Base-by-base conservation (phyloP, 2,329 filamentous ascomycete species). In the Mycosphaerelloides madeirae region DNA sequence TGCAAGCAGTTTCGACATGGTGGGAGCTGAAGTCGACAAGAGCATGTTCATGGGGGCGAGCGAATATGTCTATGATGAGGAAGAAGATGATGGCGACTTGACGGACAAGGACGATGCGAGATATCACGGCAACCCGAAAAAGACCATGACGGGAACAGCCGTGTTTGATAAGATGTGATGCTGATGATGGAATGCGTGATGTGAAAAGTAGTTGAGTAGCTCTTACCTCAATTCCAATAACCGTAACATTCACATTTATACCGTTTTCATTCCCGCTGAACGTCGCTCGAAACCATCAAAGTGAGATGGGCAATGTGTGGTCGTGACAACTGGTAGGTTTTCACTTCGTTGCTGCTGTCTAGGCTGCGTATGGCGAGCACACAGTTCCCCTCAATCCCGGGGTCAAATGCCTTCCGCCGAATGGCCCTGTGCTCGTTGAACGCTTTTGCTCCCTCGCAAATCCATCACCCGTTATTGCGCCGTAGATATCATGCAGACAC, bases 1-100 rank as follows among this genome's bases (percentile, higher is more conserved):
- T 25, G 61, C 44, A 55, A 68, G 57, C 28, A 72, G 68, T 49
- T 74, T 72, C 37, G 70, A 73, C 49, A 54, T 71, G 50, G 65
- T 74, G 65, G 67, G 66, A 3, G 65, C 69, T 0, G 71, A 73
- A 53, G 68, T 67, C 0, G 69, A 72, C 38, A 56, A 51, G 48
- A 62, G 58, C 29, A 52, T 46, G 8, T 29, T 62, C 12, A 55
- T 52, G 35, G 48, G 49, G 28, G 54, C 48, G 14, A 44, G 38
- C 29, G 52, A 53, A 25, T 48, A 38, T 36, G 51, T 53, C 36
- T 55, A 55, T 14, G 51, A 58, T 39, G 56, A 58, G 37, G 48
- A 54, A 9, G 22, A 25, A 6, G 22, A 25, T 25, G 22, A 5
- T 25, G 22, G 22, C 9, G 42, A 56, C 34, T 49, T 56, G 35